Conservation (phyloP, 2,329 filamentous ascomycete species). For the Phaeophleospora eucalypticola region DNA sequence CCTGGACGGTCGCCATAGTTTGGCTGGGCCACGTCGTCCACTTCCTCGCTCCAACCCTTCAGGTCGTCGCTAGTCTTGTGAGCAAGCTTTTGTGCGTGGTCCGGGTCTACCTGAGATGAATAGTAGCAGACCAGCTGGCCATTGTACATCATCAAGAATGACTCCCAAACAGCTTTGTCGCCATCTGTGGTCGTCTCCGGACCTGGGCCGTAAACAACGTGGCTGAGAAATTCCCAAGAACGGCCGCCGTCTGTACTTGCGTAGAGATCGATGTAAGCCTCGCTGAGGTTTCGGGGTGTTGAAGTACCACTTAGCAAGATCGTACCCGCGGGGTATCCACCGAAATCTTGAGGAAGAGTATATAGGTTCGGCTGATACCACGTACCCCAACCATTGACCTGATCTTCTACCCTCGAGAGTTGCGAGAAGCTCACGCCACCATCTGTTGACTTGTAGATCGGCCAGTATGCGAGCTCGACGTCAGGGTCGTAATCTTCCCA, state of each 20-base stretch:
- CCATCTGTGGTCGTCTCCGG: slow-evolving; percentile 55
- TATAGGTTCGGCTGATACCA: slow-evolving; percentile 66
- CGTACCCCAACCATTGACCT: slow-evolving; percentile 58
- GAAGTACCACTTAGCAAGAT: slow-evolving; percentile 57
- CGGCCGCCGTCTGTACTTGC: slow-evolving; percentile 53
- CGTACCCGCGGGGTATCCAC: slow-evolving; percentile 56
- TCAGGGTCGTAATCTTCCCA: slow-evolving; percentile 51
- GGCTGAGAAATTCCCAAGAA: slow-evolving; percentile 63
- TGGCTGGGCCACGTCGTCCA: slow-evolving; percentile 60
- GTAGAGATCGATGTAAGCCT: slow-evolving; percentile 64
- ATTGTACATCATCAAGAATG: slow-evolving; percentile 57
- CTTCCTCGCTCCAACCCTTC: slow-evolving; percentile 54
- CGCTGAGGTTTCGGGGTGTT: slow-evolving; percentile 53
- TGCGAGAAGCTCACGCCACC: slow-evolving; percentile 55
- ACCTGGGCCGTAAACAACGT: slow-evolving; percentile 59
- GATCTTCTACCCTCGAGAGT: slow-evolving; percentile 59
- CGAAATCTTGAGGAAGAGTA: slow-evolving; percentile 54
- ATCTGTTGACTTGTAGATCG: slow-evolving; percentile 44
- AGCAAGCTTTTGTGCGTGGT: slow-evolving; percentile 63
- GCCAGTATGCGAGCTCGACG: slow-evolving; percentile 37
- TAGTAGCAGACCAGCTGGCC: slow-evolving; percentile 63
- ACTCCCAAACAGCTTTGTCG: slow-evolving; percentile 68
- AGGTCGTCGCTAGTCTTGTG: slow-evolving; percentile 61
- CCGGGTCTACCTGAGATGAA: slow-evolving; percentile 64
- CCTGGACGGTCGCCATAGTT: slow-evolving; percentile 61